Evolutionary conservation across 495 filamentous ascomycete genomes (phyloP).

Genomic region (Hypoxylon fragiforme): DNA sequence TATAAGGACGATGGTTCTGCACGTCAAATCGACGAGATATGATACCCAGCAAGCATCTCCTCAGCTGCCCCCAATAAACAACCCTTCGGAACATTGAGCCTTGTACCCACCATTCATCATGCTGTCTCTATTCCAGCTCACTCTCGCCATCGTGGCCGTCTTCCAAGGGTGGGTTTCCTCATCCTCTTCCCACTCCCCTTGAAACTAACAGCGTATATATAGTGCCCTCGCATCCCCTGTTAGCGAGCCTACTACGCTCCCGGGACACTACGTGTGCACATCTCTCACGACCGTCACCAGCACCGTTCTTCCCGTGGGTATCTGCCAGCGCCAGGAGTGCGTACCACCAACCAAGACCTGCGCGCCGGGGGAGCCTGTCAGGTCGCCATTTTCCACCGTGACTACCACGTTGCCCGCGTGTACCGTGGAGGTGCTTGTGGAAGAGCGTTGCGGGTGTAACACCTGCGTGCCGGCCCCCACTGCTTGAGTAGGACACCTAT

Average conservation of each 20-base stretch:
- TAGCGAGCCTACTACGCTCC: not conserved
- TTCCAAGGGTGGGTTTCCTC: constrained; percentile 1
- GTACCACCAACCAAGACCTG: constrained; percentile 2
- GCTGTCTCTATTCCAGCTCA: not conserved
- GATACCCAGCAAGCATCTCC: not conserved
- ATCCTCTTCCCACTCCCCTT: too few species aligned
- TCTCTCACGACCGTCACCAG: constrained; percentile 4
- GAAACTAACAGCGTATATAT: not conserved
- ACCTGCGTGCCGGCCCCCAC: too few species aligned
- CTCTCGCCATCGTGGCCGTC: not conserved
- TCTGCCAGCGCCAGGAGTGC: not conserved
- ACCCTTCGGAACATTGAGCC: too few species aligned
- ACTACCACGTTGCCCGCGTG: not conserved
- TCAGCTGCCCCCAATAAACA: too few species aligned
- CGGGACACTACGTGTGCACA: not conserved
- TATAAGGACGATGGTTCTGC: not conserved
- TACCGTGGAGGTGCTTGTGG: not conserved
- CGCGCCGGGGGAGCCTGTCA: not conserved
- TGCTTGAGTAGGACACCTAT: too few species aligned
- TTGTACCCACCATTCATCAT: not conserved
- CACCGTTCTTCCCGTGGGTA: not conserved
- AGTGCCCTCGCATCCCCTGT: not conserved
- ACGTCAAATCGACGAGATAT: not conserved
- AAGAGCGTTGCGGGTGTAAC: constrained; percentile 8
- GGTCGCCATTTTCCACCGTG: not conserved